Evolutionary conservation across 2,329 filamentous ascomycete species (phyloP).

Genomic region (Thelonectria blattea): DNA sequence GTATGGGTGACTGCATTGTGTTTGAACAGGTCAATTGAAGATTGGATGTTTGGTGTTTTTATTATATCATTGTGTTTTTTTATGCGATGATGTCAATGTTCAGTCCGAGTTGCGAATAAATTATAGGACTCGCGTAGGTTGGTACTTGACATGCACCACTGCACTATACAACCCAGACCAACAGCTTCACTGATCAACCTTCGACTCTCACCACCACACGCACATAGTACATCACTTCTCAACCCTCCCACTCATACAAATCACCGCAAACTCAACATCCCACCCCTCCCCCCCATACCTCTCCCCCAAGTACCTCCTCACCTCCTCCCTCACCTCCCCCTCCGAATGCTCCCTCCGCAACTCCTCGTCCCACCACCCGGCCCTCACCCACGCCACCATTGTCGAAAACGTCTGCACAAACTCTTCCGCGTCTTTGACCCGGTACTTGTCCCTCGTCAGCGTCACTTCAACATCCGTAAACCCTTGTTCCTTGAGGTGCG

Average conservation of each 20-base stretch:
- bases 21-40: neutral
- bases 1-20: too few relatives aligned
- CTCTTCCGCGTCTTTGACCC: conserved; percentile 43
- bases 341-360: conserved; percentile 41
- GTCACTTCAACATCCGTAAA: conserved; percentile 48
- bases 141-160: too few relatives aligned
- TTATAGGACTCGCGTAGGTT: neutral
- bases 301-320: conserved; percentile 46
- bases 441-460: conserved; percentile 37
- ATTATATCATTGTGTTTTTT: neutral
- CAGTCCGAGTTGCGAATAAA: too few relatives aligned
- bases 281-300: conserved; percentile 45
- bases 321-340: conserved; percentile 45
- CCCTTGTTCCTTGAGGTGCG: conserved; percentile 44
- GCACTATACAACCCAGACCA: too few relatives aligned
- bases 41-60: neutral
- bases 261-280: conserved; percentile 34
- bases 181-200: too few relatives aligned
- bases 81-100: neutral
- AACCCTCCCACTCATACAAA: conserved; percentile 37
- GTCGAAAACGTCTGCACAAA: conserved; percentile 44
- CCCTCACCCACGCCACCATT: conserved; percentile 49
- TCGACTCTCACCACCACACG: too few relatives aligned
- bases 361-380: conserved; percentile 49
- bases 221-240: conserved; percentile 14